Evolutionary conservation across 2,329 filamentous ascomycete species (phyloP), one percentile per base, ranked within the genome.

Genomic region (Didymella pinodella): DNA sequence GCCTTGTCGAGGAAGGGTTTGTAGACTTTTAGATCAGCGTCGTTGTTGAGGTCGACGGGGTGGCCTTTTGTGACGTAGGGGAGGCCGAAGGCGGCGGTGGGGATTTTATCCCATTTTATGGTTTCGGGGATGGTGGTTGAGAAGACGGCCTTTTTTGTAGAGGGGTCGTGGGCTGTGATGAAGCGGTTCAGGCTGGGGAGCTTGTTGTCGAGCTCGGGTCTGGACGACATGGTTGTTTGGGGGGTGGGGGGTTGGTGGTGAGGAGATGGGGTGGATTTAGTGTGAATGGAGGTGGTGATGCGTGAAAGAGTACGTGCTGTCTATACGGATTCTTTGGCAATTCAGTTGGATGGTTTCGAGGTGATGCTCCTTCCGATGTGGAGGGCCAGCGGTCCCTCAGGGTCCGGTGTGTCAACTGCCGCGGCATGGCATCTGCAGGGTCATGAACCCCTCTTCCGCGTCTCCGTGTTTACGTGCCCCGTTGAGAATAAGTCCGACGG

Each of bases 11-110:
- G 74, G 61, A 80, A 80, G 34, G 68, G 64, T 44, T 78, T 71
- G 73, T 86, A 85, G 8, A 72, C 69, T 10, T 65, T 57, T 5
- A 86, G 66, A 66, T 86, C 84, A 49, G 75, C 67, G 48, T 81
- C 77, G 10, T 71, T 61, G 68, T 77, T 77, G 36, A 86, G 70
- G 36, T 81, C 65, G 14, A 80, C 77, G 0, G 84, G 83, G 57
- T 79, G 80, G 36, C 74, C 67, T 31, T 79, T 76, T 2, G 84
- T 82, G 6, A 81, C 77, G 66, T 85, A 86, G 40, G 75, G 77
- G 3, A 84, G 78, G 18, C 74, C 75, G 65, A 85, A 84, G 20
- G 69, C 72, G 7, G 69, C 71, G 25, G 45, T 54, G 12, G 70
- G 70, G 4, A 75, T 66, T 7, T 12, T 54, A 43, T 63, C 48